phyloP scores from a whole-genome alignment of 2,329 filamentous ascomycete species.

The Xylaria sp. region DNA sequence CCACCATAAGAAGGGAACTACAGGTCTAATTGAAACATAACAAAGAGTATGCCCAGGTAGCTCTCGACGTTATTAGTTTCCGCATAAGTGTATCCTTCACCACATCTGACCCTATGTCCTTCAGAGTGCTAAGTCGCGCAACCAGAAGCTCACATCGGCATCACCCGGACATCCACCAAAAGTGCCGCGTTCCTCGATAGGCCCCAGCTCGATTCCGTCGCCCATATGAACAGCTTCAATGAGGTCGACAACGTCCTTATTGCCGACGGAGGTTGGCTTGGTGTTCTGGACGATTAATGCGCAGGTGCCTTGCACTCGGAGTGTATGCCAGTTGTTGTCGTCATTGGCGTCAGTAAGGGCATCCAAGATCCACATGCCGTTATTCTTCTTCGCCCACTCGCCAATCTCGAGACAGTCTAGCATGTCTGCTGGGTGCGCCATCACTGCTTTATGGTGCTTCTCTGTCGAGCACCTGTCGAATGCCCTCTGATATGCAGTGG shows the following conservation, averaged over 20 bases:
- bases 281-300: conserved; percentile 24
- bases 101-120: background rate
- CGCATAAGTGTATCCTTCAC: too few species aligned
- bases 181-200: conserved; percentile 22
- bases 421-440: conserved; percentile 18
- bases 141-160: conserved; percentile 26
- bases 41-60: too few species aligned
- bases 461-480: conserved; percentile 8
- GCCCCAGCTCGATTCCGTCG: conserved; percentile 3
- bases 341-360: conserved; percentile 5
- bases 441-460: background rate
- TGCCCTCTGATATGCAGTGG: background rate
- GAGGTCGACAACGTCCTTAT: conserved; percentile 25
- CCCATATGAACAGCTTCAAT: conserved; percentile 18
- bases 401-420: conserved; percentile 25
- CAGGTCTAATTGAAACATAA: too few species aligned
- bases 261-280: conserved; percentile 23
- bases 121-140: conserved; percentile 17
- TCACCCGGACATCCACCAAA: conserved; percentile 17
- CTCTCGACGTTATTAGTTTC: too few species aligned
- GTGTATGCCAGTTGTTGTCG: conserved; percentile 23
- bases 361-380: conserved; percentile 25
- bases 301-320: conserved; percentile 18
- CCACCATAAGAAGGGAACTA: too few species aligned
- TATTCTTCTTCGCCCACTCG: conserved; percentile 20